These are phyloP conservation scores for Beauveria caledonica DNA, from an alignment of 2,329 filamentous ascomycete genomes.

Conservation along the genomic window DNA sequence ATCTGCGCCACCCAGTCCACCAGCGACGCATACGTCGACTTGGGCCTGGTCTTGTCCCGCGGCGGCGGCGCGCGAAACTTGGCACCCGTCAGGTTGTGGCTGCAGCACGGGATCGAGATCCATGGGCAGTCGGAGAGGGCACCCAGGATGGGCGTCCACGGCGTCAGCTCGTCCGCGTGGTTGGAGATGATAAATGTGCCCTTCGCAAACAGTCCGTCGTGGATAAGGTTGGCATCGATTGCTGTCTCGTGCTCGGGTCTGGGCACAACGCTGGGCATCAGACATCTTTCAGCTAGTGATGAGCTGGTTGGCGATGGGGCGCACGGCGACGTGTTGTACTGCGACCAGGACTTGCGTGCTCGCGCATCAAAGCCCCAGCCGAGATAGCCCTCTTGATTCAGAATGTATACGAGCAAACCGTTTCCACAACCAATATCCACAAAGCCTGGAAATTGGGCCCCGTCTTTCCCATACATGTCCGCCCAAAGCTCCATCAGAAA, in stretches of 20 bases:
- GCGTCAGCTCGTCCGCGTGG: conserved; percentile 90
- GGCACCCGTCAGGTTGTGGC: conserved; percentile 72
- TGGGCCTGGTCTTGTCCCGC: conserved; percentile 38
- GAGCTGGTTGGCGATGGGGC: conserved; percentile 20
- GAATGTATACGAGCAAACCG: conserved; percentile 76
- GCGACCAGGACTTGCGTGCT: conserved; percentile 74
- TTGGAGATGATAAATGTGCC: conserved; percentile 93
- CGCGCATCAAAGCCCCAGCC: conserved; percentile 93
- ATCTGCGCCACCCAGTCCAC: conserved; percentile 69
- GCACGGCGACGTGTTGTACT: conserved; percentile 43
- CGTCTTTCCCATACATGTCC: conserved; percentile 59
- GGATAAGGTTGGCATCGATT: conserved; percentile 22
- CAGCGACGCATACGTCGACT: conserved; percentile 74
- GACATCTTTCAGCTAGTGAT: conserved; percentile 37
- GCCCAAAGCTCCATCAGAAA: conserved; percentile 90
- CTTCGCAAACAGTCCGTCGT: conserved; percentile 58
- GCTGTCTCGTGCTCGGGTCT: conserved; percentile 12
- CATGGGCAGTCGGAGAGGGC: conserved; percentile 70
- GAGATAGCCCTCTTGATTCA: conserved; percentile 68
- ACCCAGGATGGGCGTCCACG: conserved; percentile 89
- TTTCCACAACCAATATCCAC: conserved; percentile 96
- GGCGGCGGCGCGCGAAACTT: conserved; percentile 60
- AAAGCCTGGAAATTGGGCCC: conserved; percentile 66
- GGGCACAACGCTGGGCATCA: conserved; percentile 38
- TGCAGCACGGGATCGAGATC: conserved; percentile 92